Evolutionary conservation across 2,329 filamentous ascomycete genomes (phyloP), one percentile per base, ranked within the genome.

Genomic region (Xylariaceae sp.): DNA sequence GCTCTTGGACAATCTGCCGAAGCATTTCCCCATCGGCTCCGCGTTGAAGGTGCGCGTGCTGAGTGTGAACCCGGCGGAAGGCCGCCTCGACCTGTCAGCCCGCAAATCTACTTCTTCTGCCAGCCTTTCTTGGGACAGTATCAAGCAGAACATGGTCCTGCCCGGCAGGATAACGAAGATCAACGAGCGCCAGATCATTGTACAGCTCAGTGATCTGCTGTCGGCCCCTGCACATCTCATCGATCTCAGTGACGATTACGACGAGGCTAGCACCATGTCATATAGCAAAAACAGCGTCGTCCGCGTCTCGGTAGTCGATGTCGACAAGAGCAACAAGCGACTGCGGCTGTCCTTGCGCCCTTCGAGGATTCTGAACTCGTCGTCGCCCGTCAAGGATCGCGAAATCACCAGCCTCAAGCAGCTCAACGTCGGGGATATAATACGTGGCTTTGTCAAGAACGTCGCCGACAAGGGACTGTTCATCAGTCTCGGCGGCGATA

Each of bases 381-480:
- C 85, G 2, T 68, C 94, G 3, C 74, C 81, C 1, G 78, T 96
- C 31, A 79, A 81, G 55, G 92, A 98, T 59, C 78, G 75, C 26
- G 88, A 96, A 54, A 80, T 98, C 48, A 75, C 71, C 9, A 76
- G 76, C 13, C 65, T 81, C 32, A 69, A 78, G n/a, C 79, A 94
- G 50, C 58, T 98, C 21, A 78, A 82, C 41, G 67, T 79, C 27
- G 87, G 89, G 44, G 82, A 94, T 46, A 68, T 96, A 19, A 71
- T 94, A 11, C 84, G 92, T 40, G 94, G 94, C 3, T 97, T 98
- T 55, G 78, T 98, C 53, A 94, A 88, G 66, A 87, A 88, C 50
- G 80, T 97, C 29, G 76, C 85, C 0, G 88, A 95, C 50, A 90
- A 88, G 59, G 92, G 92, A 37, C 64, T 98, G 2, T 95, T 96